These are phyloP conservation scores for Aquilaria sinensis DNA, from an alignment of 345 rosid species.

Conservation along the genomic window DNA sequence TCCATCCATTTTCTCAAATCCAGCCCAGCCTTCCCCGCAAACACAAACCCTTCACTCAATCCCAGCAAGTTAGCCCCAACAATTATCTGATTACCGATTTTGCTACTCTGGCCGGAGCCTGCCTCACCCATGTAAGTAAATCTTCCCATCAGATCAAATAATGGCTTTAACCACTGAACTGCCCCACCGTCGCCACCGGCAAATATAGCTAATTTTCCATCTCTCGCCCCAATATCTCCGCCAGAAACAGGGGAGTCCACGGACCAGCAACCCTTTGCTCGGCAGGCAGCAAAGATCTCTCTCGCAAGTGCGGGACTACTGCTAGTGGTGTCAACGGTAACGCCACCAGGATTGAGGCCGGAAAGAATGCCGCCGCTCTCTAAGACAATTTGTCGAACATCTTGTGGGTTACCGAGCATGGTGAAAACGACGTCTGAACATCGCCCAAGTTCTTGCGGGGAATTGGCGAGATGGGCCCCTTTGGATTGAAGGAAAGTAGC, in stretches of 20 bases:
- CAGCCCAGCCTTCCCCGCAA: constrained; percentile 60
- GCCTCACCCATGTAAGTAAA: constrained; percentile 61
- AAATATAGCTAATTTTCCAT: constrained; percentile 55
- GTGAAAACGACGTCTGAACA: constrained; percentile 61
- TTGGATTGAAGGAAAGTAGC: constrained; percentile 41
- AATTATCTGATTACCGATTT: constrained; percentile 71
- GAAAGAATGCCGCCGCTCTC: constrained; percentile 45
- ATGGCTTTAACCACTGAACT: constrained; percentile 53
- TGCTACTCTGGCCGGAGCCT: constrained; percentile 76
- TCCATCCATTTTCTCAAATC: constrained; percentile 41
- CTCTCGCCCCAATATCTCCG: constrained; percentile 65
- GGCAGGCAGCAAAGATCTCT: constrained; percentile 42
- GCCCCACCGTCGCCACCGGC: constrained; percentile 60
- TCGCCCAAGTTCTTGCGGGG: constrained; percentile 40
- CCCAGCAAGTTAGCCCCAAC: constrained; percentile 70
- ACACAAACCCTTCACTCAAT: constrained; percentile 66
- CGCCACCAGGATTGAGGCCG: constrained; percentile 50
- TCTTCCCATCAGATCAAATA: constrained; percentile 51
- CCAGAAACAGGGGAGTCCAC: constrained; percentile 80
- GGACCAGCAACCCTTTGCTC: constrained; percentile 47
- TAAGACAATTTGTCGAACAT: constrained; percentile 59
- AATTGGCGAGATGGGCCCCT: constrained; percentile 49
- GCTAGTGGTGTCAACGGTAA: constrained; percentile 61
- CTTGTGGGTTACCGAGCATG: constrained; percentile 75
- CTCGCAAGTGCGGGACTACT: constrained; percentile 63